These are phyloP conservation scores for Cryptosporidium parvum DNA, from an alignment of 169 alveolate genomes.

Conservation along the genomic window DNA sequence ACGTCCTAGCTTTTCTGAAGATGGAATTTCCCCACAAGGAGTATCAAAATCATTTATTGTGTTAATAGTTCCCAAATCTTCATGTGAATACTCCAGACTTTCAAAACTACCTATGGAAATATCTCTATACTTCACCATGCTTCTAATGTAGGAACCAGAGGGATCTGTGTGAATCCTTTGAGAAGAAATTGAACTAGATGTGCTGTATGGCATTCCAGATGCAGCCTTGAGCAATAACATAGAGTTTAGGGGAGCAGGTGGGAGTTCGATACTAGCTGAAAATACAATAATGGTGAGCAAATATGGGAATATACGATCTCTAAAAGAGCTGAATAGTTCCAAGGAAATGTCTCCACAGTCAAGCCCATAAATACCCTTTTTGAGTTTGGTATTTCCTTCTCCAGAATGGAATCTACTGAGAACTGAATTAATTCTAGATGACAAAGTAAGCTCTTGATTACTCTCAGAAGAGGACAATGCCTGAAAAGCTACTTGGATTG, in stretches of 20 bases:
- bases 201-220: constrained; percentile 72
- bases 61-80: not conserved
- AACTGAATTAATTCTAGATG: constrained; percentile 58
- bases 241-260: constrained; percentile 67
- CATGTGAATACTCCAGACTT: constrained; percentile 4
- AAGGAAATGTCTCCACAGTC: constrained; percentile 26
- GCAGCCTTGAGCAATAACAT: constrained; percentile 64
- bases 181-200: constrained; percentile 69
- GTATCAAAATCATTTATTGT: constrained; percentile 4
- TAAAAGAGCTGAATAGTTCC: constrained; percentile 53
- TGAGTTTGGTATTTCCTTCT: constrained; percentile 3
- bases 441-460: constrained; percentile 51
- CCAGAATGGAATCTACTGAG: constrained; percentile 30
- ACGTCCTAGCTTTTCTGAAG: not conserved
- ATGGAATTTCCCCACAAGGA: not conserved
- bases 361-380: constrained; percentile 3
- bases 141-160: constrained; percentile 67
- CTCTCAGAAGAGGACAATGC: constrained; percentile 32
- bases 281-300: constrained; percentile 53
- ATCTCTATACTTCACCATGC: constrained; percentile 70
- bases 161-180: constrained; percentile 72
- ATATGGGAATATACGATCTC: constrained; percentile 70
- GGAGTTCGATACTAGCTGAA: constrained; percentile 54
- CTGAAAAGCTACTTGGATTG: constrained; percentile 59
- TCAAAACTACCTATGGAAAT: constrained; percentile 38